Conservation (phyloP, 2,329 filamentous ascomycete species). For the Apiospora rasikravindrae region DNA sequence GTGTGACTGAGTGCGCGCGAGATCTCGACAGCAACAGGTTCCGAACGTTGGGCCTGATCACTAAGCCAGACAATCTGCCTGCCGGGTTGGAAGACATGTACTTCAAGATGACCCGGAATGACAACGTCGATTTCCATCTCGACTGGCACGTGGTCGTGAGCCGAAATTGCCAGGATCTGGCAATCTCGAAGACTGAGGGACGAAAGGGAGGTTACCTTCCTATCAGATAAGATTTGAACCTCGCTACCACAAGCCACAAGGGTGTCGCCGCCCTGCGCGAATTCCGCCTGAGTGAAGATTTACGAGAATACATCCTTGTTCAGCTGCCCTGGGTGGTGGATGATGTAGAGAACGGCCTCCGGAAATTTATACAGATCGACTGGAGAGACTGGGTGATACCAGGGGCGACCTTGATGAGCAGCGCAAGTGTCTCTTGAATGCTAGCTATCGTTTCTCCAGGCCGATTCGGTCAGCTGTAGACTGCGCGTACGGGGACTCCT, state of each 20-base stretch:
- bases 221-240: conserved; percentile 26
- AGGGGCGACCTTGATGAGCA: conserved; percentile 33
- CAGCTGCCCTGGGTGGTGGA: conserved; percentile 39
- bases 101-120: conserved; percentile 48
- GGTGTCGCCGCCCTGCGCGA: conserved; percentile 29
- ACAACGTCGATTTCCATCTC: conserved; percentile 50
- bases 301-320: conserved; percentile 37
- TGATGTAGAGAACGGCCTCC: conserved; percentile 36
- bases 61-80: conserved; percentile 47
- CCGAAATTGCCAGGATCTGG: conserved; percentile 28
- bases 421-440: conserved; percentile 36
- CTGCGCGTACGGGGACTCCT: conserved; percentile 36
- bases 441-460: conserved; percentile 35
- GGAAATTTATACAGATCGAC: conserved; percentile 28
- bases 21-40: conserved; percentile 35
- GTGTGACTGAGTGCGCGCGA: conserved; percentile 54
- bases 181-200: conserved; percentile 27
- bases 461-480: conserved; percentile 35
- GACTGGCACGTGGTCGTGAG: conserved; percentile 59
- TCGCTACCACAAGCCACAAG: conserved; percentile 26
- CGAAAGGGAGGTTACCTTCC: conserved; percentile 25
- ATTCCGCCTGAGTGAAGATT: conserved; percentile 33
- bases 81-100: conserved; percentile 45
- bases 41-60: conserved; percentile 54
- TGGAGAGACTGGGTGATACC: conserved; percentile 33